Evolutionary conservation across 1,139 yeast species (phyloP).

Genomic region (Candida pseudoviswanathii): DNA sequence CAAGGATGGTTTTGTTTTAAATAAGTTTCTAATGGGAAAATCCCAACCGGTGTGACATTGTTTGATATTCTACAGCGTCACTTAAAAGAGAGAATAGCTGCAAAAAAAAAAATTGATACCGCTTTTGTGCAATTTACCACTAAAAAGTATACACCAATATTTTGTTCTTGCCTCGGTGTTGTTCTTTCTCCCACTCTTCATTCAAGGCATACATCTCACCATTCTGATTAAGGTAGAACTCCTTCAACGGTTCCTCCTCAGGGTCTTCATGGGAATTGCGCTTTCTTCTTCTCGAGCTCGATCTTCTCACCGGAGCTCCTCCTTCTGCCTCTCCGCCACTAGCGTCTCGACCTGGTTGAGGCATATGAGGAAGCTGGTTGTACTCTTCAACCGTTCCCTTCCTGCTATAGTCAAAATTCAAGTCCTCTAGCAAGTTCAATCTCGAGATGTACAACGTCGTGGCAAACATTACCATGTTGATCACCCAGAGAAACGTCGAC

Average conservation of each 20-base stretch:
- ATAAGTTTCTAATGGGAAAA: background rate
- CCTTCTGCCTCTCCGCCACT: background rate
- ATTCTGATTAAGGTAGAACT: conserved; percentile 32
- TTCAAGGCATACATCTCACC: conserved; percentile 41
- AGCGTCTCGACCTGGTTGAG: background rate
- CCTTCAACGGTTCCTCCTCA: conserved; percentile 24
- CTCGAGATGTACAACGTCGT: conserved; percentile 47
- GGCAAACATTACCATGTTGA: conserved; percentile 40
- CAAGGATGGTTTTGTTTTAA: background rate
- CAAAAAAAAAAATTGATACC: background rate
- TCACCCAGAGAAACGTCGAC: conserved; percentile 44
- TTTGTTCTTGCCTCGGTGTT: conserved; percentile 28
- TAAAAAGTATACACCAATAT: conserved; percentile 37
- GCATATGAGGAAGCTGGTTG: conserved; percentile 3
- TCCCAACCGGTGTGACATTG: background rate
- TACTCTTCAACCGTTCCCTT: conserved; percentile 13
- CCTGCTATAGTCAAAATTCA: conserved; percentile 35
- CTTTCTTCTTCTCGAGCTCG: conserved; percentile 7
- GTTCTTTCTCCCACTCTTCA: conserved; percentile 24
- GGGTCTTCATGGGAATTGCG: conserved; percentile 5
- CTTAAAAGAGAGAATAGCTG: background rate
- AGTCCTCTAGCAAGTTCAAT: conserved; percentile 36
- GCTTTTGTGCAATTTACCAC: background rate
- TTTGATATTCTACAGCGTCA: background rate
- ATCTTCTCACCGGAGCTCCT: background rate